These are phyloP conservation scores for Argentina anserina DNA, from an alignment of 306 rosid genomes.

Conservation along the genomic window DNA sequence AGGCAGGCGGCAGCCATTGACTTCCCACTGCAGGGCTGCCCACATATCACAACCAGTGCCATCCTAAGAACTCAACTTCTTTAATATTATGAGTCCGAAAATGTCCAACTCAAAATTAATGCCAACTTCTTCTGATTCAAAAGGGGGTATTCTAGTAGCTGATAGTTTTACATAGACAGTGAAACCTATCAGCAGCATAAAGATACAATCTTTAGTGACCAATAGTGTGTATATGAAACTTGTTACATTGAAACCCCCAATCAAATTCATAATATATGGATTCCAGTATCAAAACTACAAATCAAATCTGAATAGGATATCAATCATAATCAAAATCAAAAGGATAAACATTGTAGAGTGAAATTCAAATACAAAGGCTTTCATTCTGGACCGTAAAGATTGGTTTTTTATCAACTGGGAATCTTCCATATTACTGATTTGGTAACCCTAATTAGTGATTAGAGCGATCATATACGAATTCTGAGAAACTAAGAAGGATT, in stretches of 20 bases:
- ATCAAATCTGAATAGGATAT: not conserved
- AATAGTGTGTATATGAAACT: not conserved
- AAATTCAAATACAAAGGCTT: not conserved
- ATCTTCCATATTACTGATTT: not conserved
- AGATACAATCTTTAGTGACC: not conserved
- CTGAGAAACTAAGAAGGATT: not conserved
- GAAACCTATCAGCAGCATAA: not conserved
- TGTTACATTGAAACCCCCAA: not conserved
- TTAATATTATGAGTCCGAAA: not conserved
- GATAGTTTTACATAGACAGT: not conserved
- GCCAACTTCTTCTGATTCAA: not conserved
- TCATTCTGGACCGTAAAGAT: not conserved
- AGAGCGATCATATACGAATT: not conserved
- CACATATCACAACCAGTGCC: slow-evolving; percentile 96
- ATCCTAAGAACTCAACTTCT: slow-evolving; percentile 18
- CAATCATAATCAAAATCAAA: not conserved
- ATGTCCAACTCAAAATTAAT: not conserved
- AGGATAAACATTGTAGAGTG: not conserved
- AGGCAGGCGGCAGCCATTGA: slow-evolving; percentile 58
- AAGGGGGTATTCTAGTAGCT: not conserved
- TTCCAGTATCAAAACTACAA: not conserved
- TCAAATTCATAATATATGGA: not conserved
- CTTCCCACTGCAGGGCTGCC: slow-evolving; percentile 88
- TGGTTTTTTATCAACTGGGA: not conserved
- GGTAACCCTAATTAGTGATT: not conserved